Evolutionary conservation across 139 green algal genomes (phyloP).

Genomic region (Tetradesmus obliquus): DNA sequence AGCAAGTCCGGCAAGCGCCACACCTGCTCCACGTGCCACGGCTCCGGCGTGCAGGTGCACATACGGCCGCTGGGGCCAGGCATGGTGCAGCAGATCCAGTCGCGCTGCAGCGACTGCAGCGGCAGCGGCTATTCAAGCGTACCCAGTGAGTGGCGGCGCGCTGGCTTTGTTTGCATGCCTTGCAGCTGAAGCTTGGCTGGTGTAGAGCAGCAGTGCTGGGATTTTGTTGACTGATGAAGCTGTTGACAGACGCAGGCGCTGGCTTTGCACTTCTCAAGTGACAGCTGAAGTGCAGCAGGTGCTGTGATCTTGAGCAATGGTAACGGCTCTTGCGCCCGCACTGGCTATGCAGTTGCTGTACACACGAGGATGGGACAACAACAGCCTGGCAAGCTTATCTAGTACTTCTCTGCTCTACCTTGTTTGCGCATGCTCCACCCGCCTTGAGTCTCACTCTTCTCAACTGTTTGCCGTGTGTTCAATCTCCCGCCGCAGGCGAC

Average conservation of each 20-base stretch:
- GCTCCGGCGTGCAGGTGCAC: conserved; percentile 89
- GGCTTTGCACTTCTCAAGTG: too few relatives aligned
- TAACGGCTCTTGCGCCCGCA: too few relatives aligned
- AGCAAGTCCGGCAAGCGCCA: conserved; percentile 91
- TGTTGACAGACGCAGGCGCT: too few relatives aligned
- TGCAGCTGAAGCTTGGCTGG: background rate
- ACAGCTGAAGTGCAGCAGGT: too few relatives aligned
- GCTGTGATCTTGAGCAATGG: too few relatives aligned
- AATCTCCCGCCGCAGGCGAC: conserved; percentile 62
- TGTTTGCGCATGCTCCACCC: background rate
- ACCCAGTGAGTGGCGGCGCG: conserved; percentile 41
- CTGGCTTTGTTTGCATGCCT: too few relatives aligned
- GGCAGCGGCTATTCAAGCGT: conserved; percentile 81
- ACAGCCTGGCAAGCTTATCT: too few relatives aligned
- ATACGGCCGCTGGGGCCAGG: conserved; percentile 95
- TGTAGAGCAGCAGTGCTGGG: too few relatives aligned
- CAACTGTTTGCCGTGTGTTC: background rate
- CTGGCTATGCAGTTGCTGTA: too few relatives aligned
- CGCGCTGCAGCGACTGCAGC: conserved; percentile 85
- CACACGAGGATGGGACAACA: too few relatives aligned
- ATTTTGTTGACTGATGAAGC: too few relatives aligned
- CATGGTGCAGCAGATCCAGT: conserved; percentile 99
- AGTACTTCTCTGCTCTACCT: too few relatives aligned
- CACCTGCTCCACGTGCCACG: conserved; percentile 88
- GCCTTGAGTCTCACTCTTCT: background rate